phyloP scores from a whole-genome alignment of 495 filamentous ascomycete genomes.

The Monascus purpureus region DNA sequence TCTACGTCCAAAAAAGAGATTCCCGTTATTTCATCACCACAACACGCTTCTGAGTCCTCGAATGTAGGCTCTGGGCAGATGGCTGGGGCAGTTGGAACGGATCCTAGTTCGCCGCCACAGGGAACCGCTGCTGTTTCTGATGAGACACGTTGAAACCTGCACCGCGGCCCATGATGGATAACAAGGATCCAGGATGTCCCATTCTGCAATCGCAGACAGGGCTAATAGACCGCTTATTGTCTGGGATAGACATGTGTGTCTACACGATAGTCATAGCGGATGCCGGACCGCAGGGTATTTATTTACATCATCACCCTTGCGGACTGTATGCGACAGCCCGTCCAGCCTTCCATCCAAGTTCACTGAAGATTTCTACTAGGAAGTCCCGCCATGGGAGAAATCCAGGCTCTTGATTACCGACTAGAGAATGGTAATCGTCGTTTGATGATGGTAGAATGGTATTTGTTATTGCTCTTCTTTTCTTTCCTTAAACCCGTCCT shows the following conservation, averaged over 20 bases:
- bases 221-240: too few species aligned
- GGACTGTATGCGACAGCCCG: too few species aligned
- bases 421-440: slow-evolving; percentile 19
- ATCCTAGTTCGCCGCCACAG: slow-evolving; percentile 16
- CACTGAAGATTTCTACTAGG: too few species aligned
- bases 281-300: too few species aligned
- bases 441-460: too few species aligned
- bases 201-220: too few species aligned
- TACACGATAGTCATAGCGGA: too few species aligned
- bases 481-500: slow-evolving; percentile 4
- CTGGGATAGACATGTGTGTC: too few species aligned
- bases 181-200: slow-evolving; percentile 2
- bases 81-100: slow-evolving; percentile 19
- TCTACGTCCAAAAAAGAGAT: slow-evolving; percentile 59
- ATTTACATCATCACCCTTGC: too few species aligned
- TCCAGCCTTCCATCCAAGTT: too few species aligned
- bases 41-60: not conserved
- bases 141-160: slow-evolving; percentile 37
- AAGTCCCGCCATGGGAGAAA: slow-evolving; percentile 37
- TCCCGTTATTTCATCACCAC: slow-evolving; percentile 13
- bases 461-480: slow-evolving; percentile 3
- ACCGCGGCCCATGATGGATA: slow-evolving; percentile 33
- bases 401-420: slow-evolving; percentile 37
- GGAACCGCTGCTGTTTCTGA: slow-evolving; percentile 28
- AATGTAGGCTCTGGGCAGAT: slow-evolving; percentile 14